Evolutionary conservation across 2,329 filamentous ascomycete genomes (phyloP), one percentile per base, ranked within the genome.

Genomic region (Aspergillus caelatus): DNA sequence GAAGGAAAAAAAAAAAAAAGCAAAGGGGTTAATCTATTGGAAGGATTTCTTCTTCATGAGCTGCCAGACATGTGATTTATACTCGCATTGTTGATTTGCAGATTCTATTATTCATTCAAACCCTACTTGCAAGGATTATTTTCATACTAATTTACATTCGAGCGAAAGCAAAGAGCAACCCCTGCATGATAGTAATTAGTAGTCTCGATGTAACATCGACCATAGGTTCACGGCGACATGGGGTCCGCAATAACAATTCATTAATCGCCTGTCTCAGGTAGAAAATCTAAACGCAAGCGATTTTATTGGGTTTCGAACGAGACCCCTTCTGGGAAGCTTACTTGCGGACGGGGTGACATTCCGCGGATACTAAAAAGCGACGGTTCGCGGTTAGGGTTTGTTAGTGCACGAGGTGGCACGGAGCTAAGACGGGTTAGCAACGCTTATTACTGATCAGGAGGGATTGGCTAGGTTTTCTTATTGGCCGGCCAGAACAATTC

Each of bases 1-100:
- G 34, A 21, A 9, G 14, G 4, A 3, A 30, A 16, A 41, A 16
- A 36, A 36, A 14, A 14, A 30, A 34, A 39, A 45, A 36, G 28
- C 45, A 59, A 34, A 52, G 26, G 9, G 26, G n/a, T 14, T 48
- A 34, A 50, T 58, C 21, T 12, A 6, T 36, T 30, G 9, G 11
- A 34, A 34, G 39, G 50, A 54, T 32, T 54, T 54, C 10, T 10
- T 36, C 12, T 36, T 54, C 16, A 19, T 23, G 30, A 36, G 32
- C 50, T 54, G 50, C 50, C n/a, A 28, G 11, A 9, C 50, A 54
- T 54, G 50, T 54, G 50, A 54, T 54, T 36, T 54, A 54, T 34
- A 54, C 19, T 14, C 10, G 9, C 14, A n/a, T 30, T 16, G 19
- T 19, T 54, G 11, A 36, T 28, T 28, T 32, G 21, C 19, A 34